phyloP scores from a whole-genome alignment of 805 yeast genomes.

The Sungouiozyma intestinalis region DNA sequence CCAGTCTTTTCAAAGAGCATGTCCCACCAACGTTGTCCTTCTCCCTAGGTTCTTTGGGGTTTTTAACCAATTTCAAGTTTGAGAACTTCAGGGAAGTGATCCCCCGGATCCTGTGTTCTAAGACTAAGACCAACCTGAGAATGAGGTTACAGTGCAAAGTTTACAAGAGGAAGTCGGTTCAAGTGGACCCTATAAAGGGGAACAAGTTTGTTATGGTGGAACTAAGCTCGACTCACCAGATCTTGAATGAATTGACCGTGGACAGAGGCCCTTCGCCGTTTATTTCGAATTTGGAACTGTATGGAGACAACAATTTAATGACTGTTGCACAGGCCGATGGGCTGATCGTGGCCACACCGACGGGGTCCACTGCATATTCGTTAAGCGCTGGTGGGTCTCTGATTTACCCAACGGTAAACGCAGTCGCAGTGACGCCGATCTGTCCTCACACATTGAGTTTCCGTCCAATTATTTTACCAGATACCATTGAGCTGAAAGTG shows the following conservation, averaged over 20 bases:
- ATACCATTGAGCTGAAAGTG: conserved; percentile 76
- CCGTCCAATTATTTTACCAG: conserved; percentile 86
- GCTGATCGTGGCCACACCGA: conserved; percentile 83
- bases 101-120: conserved; percentile 49
- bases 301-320: conserved; percentile 74
- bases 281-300: conserved; percentile 79
- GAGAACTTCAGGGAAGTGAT: conserved; percentile 57
- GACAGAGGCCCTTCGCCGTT: conserved; percentile 93
- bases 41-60: conserved; percentile 85
- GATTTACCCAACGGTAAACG: conserved; percentile 89
- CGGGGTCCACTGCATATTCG: conserved; percentile 94
- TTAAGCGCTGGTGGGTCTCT: conserved; percentile 91
- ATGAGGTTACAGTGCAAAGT: conserved; percentile 85
- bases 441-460: conserved; percentile 94
- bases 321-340: conserved; percentile 96
- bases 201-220: conserved; percentile 28
- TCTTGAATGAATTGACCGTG: conserved; percentile 78
- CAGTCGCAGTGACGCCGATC: conserved; percentile 87
- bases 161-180: conserved; percentile 31
- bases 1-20: conserved; percentile 69
- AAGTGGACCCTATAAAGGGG: conserved; percentile 25
- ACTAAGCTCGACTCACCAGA: conserved; percentile 52
- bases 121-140: conserved; percentile 68
- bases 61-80: conserved; percentile 76
- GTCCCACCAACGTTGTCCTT: conserved; percentile 92